These are phyloP conservation scores for Agrostemma githago DNA, from an alignment of 148 eudicot genomes.

Conservation along the genomic window DNA sequence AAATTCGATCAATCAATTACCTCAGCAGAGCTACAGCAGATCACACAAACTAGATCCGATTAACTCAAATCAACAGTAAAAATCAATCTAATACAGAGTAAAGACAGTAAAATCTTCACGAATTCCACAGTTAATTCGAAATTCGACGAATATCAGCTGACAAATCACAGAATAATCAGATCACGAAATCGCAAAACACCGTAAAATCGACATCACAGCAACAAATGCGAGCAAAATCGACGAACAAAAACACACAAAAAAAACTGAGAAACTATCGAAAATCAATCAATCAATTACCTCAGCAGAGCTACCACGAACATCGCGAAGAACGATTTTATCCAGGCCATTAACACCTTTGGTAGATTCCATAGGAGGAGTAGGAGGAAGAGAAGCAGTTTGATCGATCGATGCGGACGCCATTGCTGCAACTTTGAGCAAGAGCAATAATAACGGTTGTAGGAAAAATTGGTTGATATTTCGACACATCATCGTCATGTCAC, in stretches of 20 bases:
- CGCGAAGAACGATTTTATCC: constrained; percentile 69
- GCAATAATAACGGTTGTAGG: no score
- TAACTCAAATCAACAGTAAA: background rate
- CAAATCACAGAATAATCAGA: background rate
- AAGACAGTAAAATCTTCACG: background rate
- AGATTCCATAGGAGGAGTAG: constrained; percentile 36
- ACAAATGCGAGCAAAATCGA: background rate
- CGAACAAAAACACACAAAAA: background rate
- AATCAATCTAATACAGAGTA: background rate
- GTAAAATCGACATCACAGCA: constrained; percentile 3
- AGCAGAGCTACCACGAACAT: constrained; percentile 57
- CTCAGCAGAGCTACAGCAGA: constrained; percentile 76
- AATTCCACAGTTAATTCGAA: background rate
- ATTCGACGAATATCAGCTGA: background rate
- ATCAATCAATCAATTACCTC: constrained; percentile 42
- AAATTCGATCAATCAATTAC: constrained; percentile 26
- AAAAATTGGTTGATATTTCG: no score
- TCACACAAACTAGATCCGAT: constrained; percentile 15
- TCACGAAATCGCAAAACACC: background rate
- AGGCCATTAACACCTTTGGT: constrained; percentile 65
- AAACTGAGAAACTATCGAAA: background rate
- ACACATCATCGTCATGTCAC: no score
- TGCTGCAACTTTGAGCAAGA: background rate
- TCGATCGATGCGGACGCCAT: constrained; percentile 51
- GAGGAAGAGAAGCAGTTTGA: constrained; percentile 10